phyloP scores from a whole-genome alignment of 1,284 basidiomycete genomes.

The Tylopilus sp. region DNA sequence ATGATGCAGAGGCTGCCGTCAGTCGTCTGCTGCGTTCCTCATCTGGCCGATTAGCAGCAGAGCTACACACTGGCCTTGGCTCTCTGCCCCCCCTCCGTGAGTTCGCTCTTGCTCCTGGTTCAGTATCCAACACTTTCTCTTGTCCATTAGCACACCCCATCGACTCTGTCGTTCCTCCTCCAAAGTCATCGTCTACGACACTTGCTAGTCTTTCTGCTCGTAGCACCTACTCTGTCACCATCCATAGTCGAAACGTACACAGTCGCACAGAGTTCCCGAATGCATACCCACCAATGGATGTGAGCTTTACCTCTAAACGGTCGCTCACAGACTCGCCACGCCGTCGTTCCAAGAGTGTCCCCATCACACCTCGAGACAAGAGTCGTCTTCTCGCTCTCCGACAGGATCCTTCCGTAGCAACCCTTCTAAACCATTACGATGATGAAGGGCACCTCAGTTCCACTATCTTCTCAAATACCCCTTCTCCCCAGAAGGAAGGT shows the following conservation, averaged over 20 bases:
- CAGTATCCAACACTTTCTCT: neutral
- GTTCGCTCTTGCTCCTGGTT: slow-evolving; percentile 26
- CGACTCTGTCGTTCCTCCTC: slow-evolving; percentile 48
- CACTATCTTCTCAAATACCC: slow-evolving; percentile 61
- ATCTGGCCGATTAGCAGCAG: slow-evolving; percentile 58
- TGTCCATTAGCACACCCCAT: slow-evolving; percentile 58
- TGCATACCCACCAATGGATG: slow-evolving; percentile 45
- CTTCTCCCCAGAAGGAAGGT: slow-evolving; percentile 40
- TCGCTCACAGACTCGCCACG: slow-evolving; percentile 24
- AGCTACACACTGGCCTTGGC: slow-evolving; percentile 51
- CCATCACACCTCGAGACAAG: slow-evolving; percentile 44
- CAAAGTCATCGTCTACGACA: slow-evolving; percentile 45
- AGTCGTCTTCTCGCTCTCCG: slow-evolving; percentile 57
- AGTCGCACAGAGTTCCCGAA: slow-evolving; percentile 62
- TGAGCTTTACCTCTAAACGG: slow-evolving; percentile 27
- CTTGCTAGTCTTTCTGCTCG: slow-evolving; percentile 50
- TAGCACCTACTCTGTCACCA: slow-evolving; percentile 65
- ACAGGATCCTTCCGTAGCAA: slow-evolving; percentile 72
- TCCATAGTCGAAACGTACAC: slow-evolving; percentile 59
- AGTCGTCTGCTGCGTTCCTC: slow-evolving; percentile 67
- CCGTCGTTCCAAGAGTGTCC: slow-evolving; percentile 34
- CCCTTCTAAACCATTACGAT: slow-evolving; percentile 67
- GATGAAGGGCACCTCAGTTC: slow-evolving; percentile 60
- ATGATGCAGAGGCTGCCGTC: slow-evolving; percentile 56
- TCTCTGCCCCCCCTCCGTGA: slow-evolving; percentile 65